Base-by-base conservation (phyloP, 139 green algal species). In the Coccomyxa sp. region DNA sequence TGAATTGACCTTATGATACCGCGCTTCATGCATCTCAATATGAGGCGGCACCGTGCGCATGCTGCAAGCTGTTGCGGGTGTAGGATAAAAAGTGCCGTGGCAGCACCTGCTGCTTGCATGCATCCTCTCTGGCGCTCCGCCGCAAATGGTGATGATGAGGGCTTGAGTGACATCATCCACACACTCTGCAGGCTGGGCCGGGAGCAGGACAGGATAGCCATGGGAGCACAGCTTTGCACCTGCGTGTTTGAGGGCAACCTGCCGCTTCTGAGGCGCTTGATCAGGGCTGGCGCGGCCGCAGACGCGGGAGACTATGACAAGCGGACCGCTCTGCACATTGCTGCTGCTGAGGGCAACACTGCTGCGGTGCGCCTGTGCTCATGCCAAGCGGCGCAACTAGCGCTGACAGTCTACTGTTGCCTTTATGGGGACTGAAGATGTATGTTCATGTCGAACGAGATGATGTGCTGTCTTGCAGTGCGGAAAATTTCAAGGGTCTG, bases 261-360 rank as follows among this genome's bases (percentile, higher is more conserved):
- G 73, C 69, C 78, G 6, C 70, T 82, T 36, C 82, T 93, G 74
- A 39, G 82, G 24, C 83, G 89, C 6, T 75, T 90, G 39, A 75
- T 93, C 34, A 44, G 39, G 9, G 86, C 88, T 7, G 89, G 86
- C 0, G 89, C 87, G 7, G 41, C 80, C 22, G 78, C 86, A 36
- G 75, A 91, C 70, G 58, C 80, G 2, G 77, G 77, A 0, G 89
- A 93, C 82, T 93, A 90, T 73, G 88, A 94, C 82, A 58, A 81
- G 68, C 85, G 90, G 70, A 88, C 79, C n/a, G 76, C 90, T 6
- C 83, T 93, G 71, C 90, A 94, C 82, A 89, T 93, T 75, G 84
- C 81, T 27, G 90, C 88, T 2, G 83, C 87, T 0, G 87, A 92
- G 74, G 87, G 86, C 75, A 89, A 92, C 74, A 39, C 86, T 8